These are phyloP conservation scores for Dalechampia spathulata DNA, from an alignment of 441 rosid species.

Conservation along the genomic window DNA sequence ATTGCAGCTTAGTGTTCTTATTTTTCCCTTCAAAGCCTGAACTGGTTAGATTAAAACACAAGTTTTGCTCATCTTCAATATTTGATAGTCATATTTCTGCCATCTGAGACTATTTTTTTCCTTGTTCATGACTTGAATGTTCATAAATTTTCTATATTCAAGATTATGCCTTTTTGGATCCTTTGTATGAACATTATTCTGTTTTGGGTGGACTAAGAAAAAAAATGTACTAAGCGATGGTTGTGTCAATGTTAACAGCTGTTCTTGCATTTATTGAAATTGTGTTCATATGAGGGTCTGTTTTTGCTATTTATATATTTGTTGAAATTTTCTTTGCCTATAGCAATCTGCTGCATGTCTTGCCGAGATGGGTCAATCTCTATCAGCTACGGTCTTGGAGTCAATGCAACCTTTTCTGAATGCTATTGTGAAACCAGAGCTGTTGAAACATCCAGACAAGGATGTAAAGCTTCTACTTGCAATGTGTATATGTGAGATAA, in stretches of 20 bases:
- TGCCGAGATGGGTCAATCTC: slow-evolving; percentile 85
- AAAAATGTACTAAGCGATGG: neutral
- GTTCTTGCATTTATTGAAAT: neutral
- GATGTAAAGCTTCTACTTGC: slow-evolving; percentile 98
- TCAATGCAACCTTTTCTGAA: slow-evolving; percentile 80
- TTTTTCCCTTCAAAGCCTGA: neutral
- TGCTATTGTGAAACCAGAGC: slow-evolving; percentile 77
- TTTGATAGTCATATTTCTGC: neutral
- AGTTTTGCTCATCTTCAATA: neutral
- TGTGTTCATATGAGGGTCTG: neutral
- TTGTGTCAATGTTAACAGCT: slow-evolving; percentile 2
- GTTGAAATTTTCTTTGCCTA: slow-evolving; percentile 20
- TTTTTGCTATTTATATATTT: slow-evolving; percentile 5
- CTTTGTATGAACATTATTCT: neutral
- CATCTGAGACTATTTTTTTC: neutral
- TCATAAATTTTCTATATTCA: neutral
- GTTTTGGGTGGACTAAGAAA: neutral
- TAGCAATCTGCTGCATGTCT: slow-evolving; percentile 95
- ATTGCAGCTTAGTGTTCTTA: neutral
- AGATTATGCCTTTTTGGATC: slow-evolving; percentile 1
- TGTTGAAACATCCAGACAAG: slow-evolving; percentile 93
- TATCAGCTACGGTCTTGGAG: slow-evolving; percentile 56
- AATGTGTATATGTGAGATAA: slow-evolving; percentile 92
- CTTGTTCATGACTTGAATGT: neutral
- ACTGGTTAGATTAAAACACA: neutral